Percentiles rank a stretch among this genome's conserved stretches.
Evolutionary conservation across 2,329 filamentous ascomycete species (phyloP).

Genomic region (Neocatenulostroma microsporum): DNA sequence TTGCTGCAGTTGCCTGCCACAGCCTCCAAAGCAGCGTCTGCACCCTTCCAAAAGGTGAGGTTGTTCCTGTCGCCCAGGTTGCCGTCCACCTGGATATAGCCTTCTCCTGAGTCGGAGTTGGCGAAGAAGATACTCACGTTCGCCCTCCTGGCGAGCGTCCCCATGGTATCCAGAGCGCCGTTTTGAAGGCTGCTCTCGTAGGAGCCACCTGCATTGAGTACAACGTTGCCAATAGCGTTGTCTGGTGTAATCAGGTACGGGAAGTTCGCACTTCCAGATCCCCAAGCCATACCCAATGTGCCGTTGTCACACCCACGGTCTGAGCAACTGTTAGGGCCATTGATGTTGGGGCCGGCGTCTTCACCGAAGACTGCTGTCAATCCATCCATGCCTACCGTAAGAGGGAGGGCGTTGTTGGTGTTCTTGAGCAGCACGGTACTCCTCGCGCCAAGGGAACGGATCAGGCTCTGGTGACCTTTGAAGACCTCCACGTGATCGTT

Average conservation of each 20-base stretch:
- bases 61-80: slow-evolving; percentile 88
- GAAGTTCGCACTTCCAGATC: slow-evolving; percentile 52
- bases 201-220: slow-evolving; percentile 56
- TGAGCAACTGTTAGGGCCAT: slow-evolving; percentile 69
- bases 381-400: slow-evolving; percentile 65
- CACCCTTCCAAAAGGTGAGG: slow-evolving; percentile 77
- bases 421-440: slow-evolving; percentile 91
- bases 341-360: slow-evolving; percentile 67
- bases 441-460: slow-evolving; percentile 68
- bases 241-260: slow-evolving; percentile 59
- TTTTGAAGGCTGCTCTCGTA: slow-evolving; percentile 54
- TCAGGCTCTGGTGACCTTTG: slow-evolving; percentile 60
- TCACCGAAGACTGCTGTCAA: slow-evolving; percentile 75
- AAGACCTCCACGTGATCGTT: slow-evolving; percentile 80
- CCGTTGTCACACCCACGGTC: slow-evolving; percentile 59
- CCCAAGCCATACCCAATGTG: slow-evolving; percentile 63
- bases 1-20: slow-evolving; percentile 73
- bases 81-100: slow-evolving; percentile 71
- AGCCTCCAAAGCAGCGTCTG: slow-evolving; percentile 71
- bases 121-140: slow-evolving; percentile 68
- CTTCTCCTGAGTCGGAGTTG: slow-evolving; percentile 78
- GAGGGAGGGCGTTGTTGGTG: slow-evolving; percentile 58
- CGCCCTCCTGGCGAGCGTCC: slow-evolving; percentile 49
- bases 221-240: slow-evolving; percentile 58
- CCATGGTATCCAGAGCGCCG: slow-evolving; percentile 46